Percentiles rank a stretch among this genome's conserved stretches.
Evolutionary conservation across 345 rosid genomes (phyloP).

Genomic region (Hibiscus mutabilis): DNA sequence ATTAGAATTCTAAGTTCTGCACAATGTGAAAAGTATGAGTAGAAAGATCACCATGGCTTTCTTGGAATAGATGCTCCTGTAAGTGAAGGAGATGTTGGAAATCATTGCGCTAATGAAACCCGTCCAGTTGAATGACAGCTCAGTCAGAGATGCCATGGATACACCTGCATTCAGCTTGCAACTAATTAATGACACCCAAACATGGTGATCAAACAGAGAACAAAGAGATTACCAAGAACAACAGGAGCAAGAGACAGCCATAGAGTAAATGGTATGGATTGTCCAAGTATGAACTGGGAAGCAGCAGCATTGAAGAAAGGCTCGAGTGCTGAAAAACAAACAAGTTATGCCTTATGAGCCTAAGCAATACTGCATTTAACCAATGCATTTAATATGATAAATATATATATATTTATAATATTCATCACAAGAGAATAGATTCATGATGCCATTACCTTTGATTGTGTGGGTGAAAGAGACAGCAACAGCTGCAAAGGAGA

Average conservation of each 20-base stretch:
- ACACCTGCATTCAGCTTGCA: neutral
- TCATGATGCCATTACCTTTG: neutral
- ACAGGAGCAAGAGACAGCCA: neutral
- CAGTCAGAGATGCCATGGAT: neutral
- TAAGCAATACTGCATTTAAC: neutral
- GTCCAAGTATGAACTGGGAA: neutral
- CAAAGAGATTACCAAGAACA: neutral
- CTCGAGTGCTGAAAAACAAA: neutral
- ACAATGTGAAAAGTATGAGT: neutral
- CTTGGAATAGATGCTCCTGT: neutral
- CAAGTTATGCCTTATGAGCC: constrained; percentile 5
- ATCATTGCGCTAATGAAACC: neutral
- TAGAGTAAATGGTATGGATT: neutral
- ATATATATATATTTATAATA: too few species aligned
- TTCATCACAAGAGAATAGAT: too few species aligned
- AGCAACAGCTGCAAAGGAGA: neutral
- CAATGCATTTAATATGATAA: neutral
- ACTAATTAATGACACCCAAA: neutral
- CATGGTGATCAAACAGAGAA: neutral
- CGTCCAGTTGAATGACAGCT: neutral
- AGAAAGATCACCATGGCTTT: neutral
- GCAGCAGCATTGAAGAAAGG: neutral
- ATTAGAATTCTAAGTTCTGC: neutral
- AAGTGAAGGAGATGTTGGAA: neutral
- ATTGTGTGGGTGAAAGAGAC: neutral